phyloP scores from a whole-genome alignment of 2,329 filamentous ascomycete species.

The Arthrinium phaeospermum region DNA sequence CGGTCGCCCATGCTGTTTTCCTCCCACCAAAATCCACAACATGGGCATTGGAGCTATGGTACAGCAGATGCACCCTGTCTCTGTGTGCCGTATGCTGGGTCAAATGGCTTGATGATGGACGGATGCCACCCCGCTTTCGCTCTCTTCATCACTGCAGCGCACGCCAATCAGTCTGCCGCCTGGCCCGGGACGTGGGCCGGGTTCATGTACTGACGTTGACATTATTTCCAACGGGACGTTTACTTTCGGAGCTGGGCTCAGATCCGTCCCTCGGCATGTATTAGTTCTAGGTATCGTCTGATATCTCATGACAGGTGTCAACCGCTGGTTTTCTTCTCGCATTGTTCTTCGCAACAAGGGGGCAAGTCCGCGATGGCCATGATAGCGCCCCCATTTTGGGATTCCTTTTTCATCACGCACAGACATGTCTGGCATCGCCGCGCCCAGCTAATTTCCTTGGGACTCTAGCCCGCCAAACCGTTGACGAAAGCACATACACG shows the following conservation, averaged over 20 bases:
- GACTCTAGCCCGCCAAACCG: neutral
- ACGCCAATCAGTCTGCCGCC: neutral
- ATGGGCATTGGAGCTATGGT: neutral
- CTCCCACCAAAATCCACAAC: neutral
- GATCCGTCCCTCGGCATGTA: neutral
- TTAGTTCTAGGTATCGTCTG: neutral
- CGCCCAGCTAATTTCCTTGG: neutral
- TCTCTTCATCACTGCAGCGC: neutral
- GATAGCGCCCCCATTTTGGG: neutral
- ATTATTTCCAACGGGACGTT: neutral
- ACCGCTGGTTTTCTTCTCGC: neutral
- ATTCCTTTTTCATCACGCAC: constrained; percentile 2
- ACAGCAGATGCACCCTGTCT: constrained; percentile 13
- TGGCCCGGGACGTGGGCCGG: neutral
- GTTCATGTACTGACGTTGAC: neutral
- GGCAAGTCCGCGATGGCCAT: neutral
- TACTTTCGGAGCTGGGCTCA: neutral
- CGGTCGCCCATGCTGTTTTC: neutral
- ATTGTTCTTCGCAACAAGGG: neutral
- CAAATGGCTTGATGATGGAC: neutral
- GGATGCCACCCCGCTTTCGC: constrained; percentile 8
- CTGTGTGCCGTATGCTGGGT: neutral
- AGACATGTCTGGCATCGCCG: constrained; percentile 7
- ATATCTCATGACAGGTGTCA: constrained; percentile 10
- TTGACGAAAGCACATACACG: neutral